phyloP scores from a whole-genome alignment of 345 rosid genomes.

The Gossypium australe region DNA sequence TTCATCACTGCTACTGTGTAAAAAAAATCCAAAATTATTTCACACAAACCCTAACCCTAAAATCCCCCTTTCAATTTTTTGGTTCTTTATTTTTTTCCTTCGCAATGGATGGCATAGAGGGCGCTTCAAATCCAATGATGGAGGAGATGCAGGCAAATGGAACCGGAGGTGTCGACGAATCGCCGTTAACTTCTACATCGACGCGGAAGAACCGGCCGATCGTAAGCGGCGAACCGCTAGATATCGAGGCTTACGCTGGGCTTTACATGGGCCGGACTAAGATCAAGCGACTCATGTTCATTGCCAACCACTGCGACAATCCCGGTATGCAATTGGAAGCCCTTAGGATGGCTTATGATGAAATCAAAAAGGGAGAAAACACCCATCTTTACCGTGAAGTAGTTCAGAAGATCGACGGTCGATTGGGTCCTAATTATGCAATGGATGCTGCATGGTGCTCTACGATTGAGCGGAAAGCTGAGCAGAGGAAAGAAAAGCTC shows the following conservation, averaged over 20 bases:
- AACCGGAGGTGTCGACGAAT: constrained; percentile 23
- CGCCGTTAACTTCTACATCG: constrained; percentile 8
- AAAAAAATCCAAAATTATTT: background rate
- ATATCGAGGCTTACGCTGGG: constrained; percentile 88
- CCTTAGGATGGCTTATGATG: constrained; percentile 86
- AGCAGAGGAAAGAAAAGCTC: constrained; percentile 77
- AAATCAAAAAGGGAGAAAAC: constrained; percentile 90
- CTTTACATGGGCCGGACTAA: constrained; percentile 84
- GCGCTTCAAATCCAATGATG: constrained; percentile 38
- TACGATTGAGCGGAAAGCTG: constrained; percentile 66
- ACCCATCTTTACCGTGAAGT: constrained; percentile 78
- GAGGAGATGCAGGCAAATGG: constrained; percentile 68
- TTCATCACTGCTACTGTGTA: background rate
- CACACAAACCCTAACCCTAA: constrained; percentile 9
- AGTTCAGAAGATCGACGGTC: constrained; percentile 60
- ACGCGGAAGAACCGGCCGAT: constrained; percentile 46
- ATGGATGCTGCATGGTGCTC: constrained; percentile 77
- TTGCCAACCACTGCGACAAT: constrained; percentile 70
- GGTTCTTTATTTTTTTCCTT: background rate
- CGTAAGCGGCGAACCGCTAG: constrained; percentile 80
- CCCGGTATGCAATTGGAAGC: constrained; percentile 74
- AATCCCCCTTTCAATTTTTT: background rate
- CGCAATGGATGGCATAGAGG: constrained; percentile 46
- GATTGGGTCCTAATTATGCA: constrained; percentile 55
- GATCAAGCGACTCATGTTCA: constrained; percentile 74